phyloP scores from a whole-genome alignment of 306 rosid genomes.

The Lagenaria siceraria region DNA sequence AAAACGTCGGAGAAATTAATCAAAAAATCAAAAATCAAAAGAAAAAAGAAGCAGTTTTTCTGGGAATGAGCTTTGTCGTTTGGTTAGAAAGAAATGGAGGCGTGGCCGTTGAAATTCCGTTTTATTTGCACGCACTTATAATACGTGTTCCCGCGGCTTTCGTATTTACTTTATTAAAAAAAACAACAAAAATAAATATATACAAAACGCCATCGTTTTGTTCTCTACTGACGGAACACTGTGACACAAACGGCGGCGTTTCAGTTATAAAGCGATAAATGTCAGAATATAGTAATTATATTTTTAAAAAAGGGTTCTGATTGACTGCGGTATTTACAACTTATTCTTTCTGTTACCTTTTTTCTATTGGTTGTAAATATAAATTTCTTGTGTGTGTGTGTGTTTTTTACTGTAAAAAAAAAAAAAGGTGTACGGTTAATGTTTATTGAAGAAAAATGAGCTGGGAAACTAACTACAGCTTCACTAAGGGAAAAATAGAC shows the following conservation, averaged over 20 bases:
- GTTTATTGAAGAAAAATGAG: neutral
- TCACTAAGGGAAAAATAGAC: neutral
- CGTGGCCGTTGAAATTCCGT: constrained; percentile 14
- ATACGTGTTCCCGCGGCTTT: constrained; percentile 12
- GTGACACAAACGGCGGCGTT: neutral
- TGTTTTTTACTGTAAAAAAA: neutral
- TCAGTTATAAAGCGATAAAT: neutral
- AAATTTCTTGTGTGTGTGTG: neutral
- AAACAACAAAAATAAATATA: neutral
- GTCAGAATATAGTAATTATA: neutral
- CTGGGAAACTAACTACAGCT: neutral
- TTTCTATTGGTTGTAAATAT: neutral
- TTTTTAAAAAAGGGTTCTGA: neutral
- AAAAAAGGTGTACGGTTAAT: neutral
- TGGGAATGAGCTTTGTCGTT: neutral
- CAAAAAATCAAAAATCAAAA: neutral
- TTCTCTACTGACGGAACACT: neutral
- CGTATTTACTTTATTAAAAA: neutral
- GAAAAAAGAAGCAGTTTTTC: neutral
- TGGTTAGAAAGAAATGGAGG: neutral
- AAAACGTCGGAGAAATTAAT: neutral
- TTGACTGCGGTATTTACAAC: neutral
- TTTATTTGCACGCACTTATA: neutral
- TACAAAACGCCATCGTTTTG: neutral
- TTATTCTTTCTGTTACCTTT: neutral